phyloP scores from a whole-genome alignment of 2,329 filamentous ascomycete species.

The Cryphonectria radicalis region DNA sequence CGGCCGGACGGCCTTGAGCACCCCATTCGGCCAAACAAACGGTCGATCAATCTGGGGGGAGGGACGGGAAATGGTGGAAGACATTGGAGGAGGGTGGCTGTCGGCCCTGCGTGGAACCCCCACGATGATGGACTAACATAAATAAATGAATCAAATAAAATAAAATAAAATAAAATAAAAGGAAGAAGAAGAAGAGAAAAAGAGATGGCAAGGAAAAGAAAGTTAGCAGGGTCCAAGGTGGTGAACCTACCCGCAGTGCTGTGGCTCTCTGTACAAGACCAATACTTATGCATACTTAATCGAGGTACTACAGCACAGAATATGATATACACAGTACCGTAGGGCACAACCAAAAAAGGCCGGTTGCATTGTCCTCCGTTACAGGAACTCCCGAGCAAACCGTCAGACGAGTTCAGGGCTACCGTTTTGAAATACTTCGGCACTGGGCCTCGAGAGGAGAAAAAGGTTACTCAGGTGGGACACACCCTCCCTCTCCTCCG shows the following conservation, averaged over 20 bases:
- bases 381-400: not conserved
- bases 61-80: not conserved
- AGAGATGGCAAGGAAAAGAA: no score
- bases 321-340: not conserved
- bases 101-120: not conserved
- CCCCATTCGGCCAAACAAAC: not conserved
- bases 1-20: not conserved
- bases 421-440: not conserved
- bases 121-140: not conserved
- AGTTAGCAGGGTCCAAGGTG: not conserved
- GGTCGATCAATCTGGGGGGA: slow-evolving; percentile 20
- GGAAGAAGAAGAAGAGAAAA: no score
- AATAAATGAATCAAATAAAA: not conserved
- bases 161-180: not conserved
- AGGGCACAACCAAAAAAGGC: not conserved
- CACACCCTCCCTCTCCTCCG: not conserved
- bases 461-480: not conserved
- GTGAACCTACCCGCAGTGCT: not conserved
- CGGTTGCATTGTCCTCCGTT: not conserved
- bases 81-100: not conserved
- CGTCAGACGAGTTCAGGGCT: not conserved
- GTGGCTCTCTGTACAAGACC: not conserved
- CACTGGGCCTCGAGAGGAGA: not conserved
- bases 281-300: not conserved
- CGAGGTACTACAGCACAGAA: not conserved